phyloP scores from a whole-genome alignment of 345 rosid genomes.

The Linum usitatissimum region DNA sequence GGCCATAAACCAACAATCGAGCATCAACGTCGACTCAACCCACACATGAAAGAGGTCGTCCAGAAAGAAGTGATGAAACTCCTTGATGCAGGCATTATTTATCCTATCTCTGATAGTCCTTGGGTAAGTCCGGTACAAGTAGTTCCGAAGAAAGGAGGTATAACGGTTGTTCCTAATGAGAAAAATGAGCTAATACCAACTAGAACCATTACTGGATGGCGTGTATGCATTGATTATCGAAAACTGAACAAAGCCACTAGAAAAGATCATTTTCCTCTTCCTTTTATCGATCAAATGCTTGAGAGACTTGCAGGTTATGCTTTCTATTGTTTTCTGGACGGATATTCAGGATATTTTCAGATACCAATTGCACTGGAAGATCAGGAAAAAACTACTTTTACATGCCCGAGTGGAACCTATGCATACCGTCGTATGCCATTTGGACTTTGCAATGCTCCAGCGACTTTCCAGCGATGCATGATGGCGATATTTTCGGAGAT shows the following conservation, averaged over 20 bases:
- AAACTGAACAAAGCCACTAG: not conserved
- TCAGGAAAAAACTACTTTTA: constrained; percentile 1
- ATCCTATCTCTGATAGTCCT: constrained; percentile 1
- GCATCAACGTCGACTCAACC: not conserved
- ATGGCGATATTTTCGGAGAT: constrained; percentile 7
- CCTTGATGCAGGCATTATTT: not conserved
- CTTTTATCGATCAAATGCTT: not conserved
- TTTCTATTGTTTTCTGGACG: constrained; percentile 2
- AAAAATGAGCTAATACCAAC: not conserved
- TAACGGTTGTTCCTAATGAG: not conserved
- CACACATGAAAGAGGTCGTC: not conserved
- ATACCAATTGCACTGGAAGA: not conserved
- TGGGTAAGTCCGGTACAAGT: no score
- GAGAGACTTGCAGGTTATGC: not conserved
- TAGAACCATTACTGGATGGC: not conserved
- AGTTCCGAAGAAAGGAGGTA: constrained; percentile 3
- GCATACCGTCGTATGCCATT: not conserved
- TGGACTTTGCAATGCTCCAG: not conserved
- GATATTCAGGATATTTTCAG: constrained; percentile 1
- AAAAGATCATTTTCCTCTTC: constrained; percentile 3
- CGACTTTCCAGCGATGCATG: constrained; percentile 3
- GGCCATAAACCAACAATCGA: not conserved
- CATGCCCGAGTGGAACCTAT: not conserved
- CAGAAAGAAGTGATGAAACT: not conserved
- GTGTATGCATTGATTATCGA: not conserved